A percentile compares a stretch with the other conserved stretches of the same genome.
Evolutionary conservation across 2,329 filamentous ascomycete species (phyloP).

Genomic region (Emmonsia crescens): DNA sequence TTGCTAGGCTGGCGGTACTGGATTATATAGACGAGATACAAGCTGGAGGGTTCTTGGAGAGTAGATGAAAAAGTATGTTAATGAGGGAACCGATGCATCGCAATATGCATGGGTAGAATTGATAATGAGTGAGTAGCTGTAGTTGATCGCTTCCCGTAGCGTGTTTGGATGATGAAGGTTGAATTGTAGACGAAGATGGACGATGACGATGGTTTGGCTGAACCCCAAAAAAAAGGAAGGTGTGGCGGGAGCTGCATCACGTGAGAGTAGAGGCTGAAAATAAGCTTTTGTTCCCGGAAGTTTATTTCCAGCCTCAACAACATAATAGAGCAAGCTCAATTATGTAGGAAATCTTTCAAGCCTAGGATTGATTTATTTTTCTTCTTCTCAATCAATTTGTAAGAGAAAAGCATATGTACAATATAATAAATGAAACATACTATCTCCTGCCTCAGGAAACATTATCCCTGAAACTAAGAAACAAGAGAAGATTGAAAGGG

Average conservation of each 20-base stretch:
- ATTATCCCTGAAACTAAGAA: too few relatives aligned
- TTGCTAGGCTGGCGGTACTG: background rate
- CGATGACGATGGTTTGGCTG: background rate
- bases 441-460: too few relatives aligned
- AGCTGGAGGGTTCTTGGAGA: background rate
- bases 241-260: background rate
- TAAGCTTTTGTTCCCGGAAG: slow-evolving; percentile 2
- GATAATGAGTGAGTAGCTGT: background rate
- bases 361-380: background rate
- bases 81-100: background rate
- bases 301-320: background rate
- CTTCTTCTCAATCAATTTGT: background rate
- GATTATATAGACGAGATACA: background rate
- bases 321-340: background rate
- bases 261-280: background rate
- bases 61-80: background rate
- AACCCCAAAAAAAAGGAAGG: too few relatives aligned
- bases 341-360: too few relatives aligned
- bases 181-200: background rate
- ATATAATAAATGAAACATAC: too few relatives aligned
- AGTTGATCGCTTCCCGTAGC: background rate
- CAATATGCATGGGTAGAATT: background rate
- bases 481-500: too few relatives aligned
- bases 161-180: background rate
- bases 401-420: too few relatives aligned